Base-by-base conservation (phyloP, 2,329 filamentous ascomycete species). In the Venturia carpophila region DNA sequence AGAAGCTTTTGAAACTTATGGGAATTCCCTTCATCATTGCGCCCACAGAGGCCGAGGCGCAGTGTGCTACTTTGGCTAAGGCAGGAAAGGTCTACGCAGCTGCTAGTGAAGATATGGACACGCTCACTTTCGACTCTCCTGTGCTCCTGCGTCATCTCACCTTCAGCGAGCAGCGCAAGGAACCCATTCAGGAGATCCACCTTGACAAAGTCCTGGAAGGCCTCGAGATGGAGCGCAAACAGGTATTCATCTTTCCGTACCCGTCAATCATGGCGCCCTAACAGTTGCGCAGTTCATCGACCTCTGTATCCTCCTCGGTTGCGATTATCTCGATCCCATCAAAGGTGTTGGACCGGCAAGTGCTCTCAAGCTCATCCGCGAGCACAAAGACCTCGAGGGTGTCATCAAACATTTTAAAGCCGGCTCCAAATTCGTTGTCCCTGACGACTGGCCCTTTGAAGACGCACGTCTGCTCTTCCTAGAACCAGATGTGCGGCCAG, bases 61-160 rank as follows among this genome's bases (percentile, higher is more conserved):
- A 99, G 75, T 99, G 94, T 75, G 94, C 94, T 3, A 89, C 88
- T 49, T 82, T 99, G 67, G 94, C 94, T 0, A 83, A 89, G 67
- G 92, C 90, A 5, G 93, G 92, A 45, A 97, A 97, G 78, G 94
- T 99, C 63, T 99, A 95, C 75, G 94, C 92, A 3, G 94, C 94
- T 24, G 94, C 94, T 2, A 96, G 90, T 69, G 94, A 99, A 78
- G 94, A 99, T 78, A 99, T 99, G 94, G 94, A 99, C 74, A 99
- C 94, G 0, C 80, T 99, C 65, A 97, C 93, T 72, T 99, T 99
- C 76, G 87, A 97, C 72, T 84, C 92, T 63, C 94, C 94, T 0
- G 92, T 99, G 66, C 79, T 99, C 60, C 79, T 99, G 68, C 85
- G 94, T 62, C 92, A 99, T 77, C 83, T 99, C 68, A 99, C 94